Evolutionary conservation across 2,329 filamentous ascomycete species (phyloP).

Genomic region (Pyrenochaeta sp.): DNA sequence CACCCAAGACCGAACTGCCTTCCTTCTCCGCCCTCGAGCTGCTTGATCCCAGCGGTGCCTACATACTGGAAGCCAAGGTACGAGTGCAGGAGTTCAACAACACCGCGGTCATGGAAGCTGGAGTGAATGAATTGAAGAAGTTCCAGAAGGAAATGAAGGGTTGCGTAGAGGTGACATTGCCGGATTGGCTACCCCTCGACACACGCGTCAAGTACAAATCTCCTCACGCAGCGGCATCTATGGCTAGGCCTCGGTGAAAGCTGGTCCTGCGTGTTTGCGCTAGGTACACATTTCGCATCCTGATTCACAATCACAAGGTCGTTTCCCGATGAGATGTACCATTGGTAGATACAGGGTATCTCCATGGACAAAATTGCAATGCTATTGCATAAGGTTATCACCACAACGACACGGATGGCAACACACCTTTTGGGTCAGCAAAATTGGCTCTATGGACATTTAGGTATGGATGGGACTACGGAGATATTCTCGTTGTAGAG

Average conservation of each 20-base stretch:
- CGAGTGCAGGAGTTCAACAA: conserved; percentile 64
- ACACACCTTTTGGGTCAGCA: too few species aligned
- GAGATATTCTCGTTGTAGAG: too few species aligned
- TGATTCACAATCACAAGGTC: too few species aligned
- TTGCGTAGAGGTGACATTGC: conserved; percentile 63
- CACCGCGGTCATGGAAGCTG: conserved; percentile 61
- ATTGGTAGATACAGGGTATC: too few species aligned
- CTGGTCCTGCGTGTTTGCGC: background rate
- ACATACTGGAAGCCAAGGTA: conserved; percentile 65
- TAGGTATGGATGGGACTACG: too few species aligned
- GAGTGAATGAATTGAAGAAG: conserved; percentile 61
- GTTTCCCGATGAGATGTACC: too few species aligned
- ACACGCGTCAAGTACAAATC: conserved; percentile 62
- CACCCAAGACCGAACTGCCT: conserved; percentile 50
- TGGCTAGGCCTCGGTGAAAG: background rate
- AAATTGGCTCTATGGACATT: too few species aligned
- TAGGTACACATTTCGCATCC: too few species aligned
- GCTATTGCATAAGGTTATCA: too few species aligned
- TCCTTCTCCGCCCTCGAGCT: conserved; percentile 55
- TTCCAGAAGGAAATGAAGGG: conserved; percentile 65
- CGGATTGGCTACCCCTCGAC: conserved; percentile 66
- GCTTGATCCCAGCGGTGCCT: conserved; percentile 64
- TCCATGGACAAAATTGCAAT: too few species aligned
- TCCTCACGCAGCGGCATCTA: conserved; percentile 19
- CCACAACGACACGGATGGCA: too few species aligned